A percentile compares a stretch with the other conserved stretches of the same genome.
Evolutionary conservation across 2,329 filamentous ascomycete species (phyloP).

Genomic region (Parasarocladium wereldwijsianum): DNA sequence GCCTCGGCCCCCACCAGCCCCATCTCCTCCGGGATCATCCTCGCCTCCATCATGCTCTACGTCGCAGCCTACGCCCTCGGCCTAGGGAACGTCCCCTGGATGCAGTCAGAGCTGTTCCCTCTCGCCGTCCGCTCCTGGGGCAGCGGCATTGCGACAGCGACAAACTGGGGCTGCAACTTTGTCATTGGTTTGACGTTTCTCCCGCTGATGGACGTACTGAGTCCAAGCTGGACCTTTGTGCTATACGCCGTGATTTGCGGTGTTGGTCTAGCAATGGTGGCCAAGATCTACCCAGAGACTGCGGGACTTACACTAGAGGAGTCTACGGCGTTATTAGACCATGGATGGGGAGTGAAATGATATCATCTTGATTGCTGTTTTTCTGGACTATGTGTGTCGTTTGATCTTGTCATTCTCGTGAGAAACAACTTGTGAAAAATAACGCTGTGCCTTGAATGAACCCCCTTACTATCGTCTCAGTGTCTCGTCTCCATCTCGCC

Average conservation of each 20-base stretch:
- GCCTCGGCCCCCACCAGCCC: slow-evolving; percentile 8
- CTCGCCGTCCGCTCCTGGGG: slow-evolving; percentile 58
- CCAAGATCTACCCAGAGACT: slow-evolving; percentile 74
- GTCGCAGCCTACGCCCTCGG: slow-evolving; percentile 78
- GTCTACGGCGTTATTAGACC: slow-evolving; percentile 52
- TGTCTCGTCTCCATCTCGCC: too few relatives aligned
- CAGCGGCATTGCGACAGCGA: slow-evolving; percentile 60
- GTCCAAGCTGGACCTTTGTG: slow-evolving; percentile 63
- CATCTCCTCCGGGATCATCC: slow-evolving; percentile 36
- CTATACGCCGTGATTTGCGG: slow-evolving; percentile 63
- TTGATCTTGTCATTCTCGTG: too few relatives aligned
- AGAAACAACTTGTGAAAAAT: too few relatives aligned
- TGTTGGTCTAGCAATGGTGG: slow-evolving; percentile 52
- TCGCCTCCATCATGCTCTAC: slow-evolving; percentile 66
- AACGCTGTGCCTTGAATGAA: too few relatives aligned
- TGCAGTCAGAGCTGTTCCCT: slow-evolving; percentile 86
- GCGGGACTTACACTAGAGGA: slow-evolving; percentile 71
- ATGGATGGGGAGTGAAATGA: slow-evolving; percentile 53
- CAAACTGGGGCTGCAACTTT: slow-evolving; percentile 81
- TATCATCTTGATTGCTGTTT: too few relatives aligned
- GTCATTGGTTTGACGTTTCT: slow-evolving; percentile 75
- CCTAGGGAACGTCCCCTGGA: slow-evolving; percentile 88
- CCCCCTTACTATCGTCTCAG: too few relatives aligned
- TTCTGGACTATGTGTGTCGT: too few relatives aligned
- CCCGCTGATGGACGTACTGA: slow-evolving; percentile 67